These are phyloP conservation scores for Oenanthe sinensis DNA, from an alignment of 129 eudicot genomes.

Conservation along the genomic window DNA sequence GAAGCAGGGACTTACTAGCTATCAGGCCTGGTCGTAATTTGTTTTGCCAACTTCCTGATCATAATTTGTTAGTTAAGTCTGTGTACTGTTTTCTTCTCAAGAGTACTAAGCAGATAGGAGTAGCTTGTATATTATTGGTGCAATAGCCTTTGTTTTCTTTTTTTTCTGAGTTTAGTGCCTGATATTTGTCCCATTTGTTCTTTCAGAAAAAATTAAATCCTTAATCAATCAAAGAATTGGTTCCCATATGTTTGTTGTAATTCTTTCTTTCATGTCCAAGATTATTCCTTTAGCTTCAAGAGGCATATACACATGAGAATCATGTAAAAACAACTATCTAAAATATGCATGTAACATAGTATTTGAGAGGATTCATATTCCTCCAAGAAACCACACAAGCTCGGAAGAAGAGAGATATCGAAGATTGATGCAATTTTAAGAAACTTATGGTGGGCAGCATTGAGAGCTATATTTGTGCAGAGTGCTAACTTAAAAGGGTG, in stretches of 20 bases:
- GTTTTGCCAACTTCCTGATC: neutral
- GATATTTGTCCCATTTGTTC: neutral
- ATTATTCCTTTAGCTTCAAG: neutral
- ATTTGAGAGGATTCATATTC: neutral
- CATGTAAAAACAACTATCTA: neutral
- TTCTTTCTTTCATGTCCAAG: neutral
- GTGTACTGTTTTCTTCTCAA: neutral
- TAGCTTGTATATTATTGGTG: neutral
- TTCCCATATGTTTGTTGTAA: no score
- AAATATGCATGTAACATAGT: neutral
- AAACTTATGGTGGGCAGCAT: neutral
- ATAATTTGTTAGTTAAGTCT: neutral
- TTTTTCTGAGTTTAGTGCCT: neutral
- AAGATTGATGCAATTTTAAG: neutral
- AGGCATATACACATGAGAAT: neutral
- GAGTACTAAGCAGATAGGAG: neutral
- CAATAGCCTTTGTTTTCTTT: neutral
- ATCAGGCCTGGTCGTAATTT: neutral
- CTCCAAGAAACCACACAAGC: neutral
- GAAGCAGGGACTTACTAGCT: neutral
- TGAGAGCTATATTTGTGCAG: neutral
- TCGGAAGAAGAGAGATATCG: neutral
- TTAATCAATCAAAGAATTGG: neutral
- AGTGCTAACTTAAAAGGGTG: slow-evolving; percentile 26
- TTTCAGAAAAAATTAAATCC: neutral